phyloP scores from a whole-genome alignment of 495 filamentous ascomycete species.

The Pyrenopolyporus hunteri region DNA sequence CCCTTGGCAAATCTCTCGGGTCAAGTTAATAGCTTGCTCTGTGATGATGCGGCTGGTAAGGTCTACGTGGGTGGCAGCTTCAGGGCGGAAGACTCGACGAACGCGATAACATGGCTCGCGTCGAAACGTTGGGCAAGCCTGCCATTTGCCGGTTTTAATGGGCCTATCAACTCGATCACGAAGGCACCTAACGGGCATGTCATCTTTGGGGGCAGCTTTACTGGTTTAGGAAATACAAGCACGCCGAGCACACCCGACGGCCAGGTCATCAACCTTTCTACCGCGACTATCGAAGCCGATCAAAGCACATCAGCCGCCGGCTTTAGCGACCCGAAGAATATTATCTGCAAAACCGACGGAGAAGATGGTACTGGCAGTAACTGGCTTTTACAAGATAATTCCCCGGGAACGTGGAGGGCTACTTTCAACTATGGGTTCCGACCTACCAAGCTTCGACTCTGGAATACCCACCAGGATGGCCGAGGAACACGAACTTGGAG shows the following conservation, averaged over 20 bases:
- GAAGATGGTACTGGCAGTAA: constrained; percentile 71
- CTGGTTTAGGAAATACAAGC: constrained; percentile 83
- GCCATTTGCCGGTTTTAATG: constrained; percentile 93
- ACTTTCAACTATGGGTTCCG: constrained; percentile 79
- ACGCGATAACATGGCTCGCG: constrained; percentile 84
- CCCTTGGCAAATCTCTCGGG: constrained; percentile 80
- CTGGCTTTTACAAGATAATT: constrained; percentile 83
- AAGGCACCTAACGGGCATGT: constrained; percentile 81
- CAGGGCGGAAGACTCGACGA: constrained; percentile 75
- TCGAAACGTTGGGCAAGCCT: constrained; percentile 80
- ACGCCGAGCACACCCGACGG: constrained; percentile 60
- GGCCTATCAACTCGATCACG: constrained; percentile 84
- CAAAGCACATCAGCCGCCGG: constrained; percentile 64
- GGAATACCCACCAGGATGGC: constrained; percentile 86
- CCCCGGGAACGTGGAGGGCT: constrained; percentile 83
- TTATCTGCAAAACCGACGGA: constrained; percentile 78
- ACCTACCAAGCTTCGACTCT: constrained; percentile 84
- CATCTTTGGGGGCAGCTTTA: constrained; percentile 91
- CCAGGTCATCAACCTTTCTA: constrained; percentile 83
- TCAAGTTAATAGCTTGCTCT: constrained; percentile 78
- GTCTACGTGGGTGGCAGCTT: constrained; percentile 94
- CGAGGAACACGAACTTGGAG: constrained; percentile 86
- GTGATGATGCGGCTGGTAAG: constrained; percentile 78
- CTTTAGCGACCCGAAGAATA: constrained; percentile 79
- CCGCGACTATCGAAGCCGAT: constrained; percentile 72